Evolutionary conservation across 1,284 basidiomycete genomes (phyloP).

Genomic region (Puccinia coronata): DNA sequence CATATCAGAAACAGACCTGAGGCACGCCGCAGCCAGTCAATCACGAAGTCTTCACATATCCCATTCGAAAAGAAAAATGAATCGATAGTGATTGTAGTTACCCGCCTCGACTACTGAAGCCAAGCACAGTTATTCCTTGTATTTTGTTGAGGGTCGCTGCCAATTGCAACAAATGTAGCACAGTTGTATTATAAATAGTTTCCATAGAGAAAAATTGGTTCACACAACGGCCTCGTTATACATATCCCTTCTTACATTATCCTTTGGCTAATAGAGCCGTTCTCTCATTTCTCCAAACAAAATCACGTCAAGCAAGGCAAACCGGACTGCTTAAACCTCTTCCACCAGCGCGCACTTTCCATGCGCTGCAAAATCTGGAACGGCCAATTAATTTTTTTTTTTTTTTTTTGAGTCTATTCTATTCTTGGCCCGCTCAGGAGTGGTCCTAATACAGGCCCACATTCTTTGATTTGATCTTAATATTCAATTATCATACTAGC

Average conservation of each 20-base stretch:
- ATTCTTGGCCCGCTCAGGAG: not conserved
- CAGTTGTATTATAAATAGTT: not conserved
- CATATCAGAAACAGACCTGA: no score
- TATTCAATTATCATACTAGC: not conserved
- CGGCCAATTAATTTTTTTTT: no score
- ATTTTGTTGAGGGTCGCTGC: not conserved
- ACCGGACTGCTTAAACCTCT: not conserved
- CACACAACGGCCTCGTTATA: not conserved
- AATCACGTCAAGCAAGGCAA: not conserved
- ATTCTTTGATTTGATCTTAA: not conserved
- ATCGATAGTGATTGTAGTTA: not conserved
- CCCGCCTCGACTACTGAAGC: not conserved
- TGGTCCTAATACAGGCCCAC: not conserved
- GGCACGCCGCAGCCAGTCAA: no score
- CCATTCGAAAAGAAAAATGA: not conserved
- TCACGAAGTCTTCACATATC: no score
- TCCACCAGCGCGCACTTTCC: not conserved
- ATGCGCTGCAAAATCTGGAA: not conserved
- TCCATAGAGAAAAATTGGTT: not conserved
- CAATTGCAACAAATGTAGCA: no score
- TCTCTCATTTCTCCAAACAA: not conserved
- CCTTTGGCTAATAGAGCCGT: no score
- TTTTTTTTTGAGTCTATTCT: not conserved
- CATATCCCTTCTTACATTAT: not conserved
- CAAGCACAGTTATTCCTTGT: not conserved